These are phyloP conservation scores for Escovopsis sp. DNA, from an alignment of 2,329 filamentous ascomycete species.

Conservation along the genomic window DNA sequence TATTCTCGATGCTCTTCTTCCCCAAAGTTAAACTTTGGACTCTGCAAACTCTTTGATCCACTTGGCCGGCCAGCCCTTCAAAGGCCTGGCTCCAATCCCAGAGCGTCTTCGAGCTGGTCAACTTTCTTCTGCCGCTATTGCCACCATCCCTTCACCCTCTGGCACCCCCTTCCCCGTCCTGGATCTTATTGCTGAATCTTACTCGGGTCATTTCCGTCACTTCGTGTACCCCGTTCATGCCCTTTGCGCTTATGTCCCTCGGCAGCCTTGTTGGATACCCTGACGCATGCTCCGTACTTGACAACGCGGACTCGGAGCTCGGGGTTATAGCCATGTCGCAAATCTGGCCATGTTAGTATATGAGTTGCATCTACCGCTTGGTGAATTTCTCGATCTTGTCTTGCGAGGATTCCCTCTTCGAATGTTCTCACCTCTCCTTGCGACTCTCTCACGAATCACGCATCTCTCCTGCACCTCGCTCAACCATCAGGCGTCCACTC, in stretches of 20 bases:
- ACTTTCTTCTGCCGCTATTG: background rate
- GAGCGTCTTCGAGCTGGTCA: too few relatives aligned
- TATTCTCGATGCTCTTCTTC: too few relatives aligned
- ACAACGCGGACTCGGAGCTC: background rate
- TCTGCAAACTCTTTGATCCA: too few relatives aligned
- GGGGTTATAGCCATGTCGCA: conserved; percentile 4
- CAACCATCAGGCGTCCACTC: background rate
- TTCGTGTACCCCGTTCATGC: background rate
- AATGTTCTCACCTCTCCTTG: conserved; percentile 1
- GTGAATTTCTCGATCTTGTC: conserved; percentile 3
- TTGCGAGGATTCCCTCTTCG: conserved; percentile 1
- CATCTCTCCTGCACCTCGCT: background rate
- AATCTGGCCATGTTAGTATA: conserved; percentile 1
- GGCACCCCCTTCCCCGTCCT: background rate
- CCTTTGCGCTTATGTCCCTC: conserved; percentile 1
- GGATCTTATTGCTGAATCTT: background rate
- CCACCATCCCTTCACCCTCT: background rate
- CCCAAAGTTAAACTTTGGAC: too few relatives aligned
- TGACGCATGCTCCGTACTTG: background rate
- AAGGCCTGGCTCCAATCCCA: too few relatives aligned
- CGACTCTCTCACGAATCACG: conserved; percentile 2
- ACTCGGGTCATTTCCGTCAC: background rate
- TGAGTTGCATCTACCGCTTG: conserved; percentile 1
- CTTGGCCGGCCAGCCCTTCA: too few relatives aligned
- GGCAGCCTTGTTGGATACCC: background rate